phyloP scores from a whole-genome alignment of 768 basidiomycete genomes.

The Leucocoprinus leucothites region DNA sequence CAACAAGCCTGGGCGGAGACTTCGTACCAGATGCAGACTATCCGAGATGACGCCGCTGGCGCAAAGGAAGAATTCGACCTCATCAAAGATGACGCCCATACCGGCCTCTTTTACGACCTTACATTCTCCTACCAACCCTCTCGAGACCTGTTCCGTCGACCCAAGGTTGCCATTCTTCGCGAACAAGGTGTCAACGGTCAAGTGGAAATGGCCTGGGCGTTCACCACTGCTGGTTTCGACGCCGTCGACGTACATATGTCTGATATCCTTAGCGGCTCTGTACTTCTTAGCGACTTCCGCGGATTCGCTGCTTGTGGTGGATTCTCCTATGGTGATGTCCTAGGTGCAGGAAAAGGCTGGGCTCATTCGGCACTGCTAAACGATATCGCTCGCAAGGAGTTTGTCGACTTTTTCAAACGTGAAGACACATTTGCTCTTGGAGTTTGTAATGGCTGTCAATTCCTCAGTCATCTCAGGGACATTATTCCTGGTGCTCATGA shows the following conservation, averaged over 20 bases:
- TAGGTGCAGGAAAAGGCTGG: conserved; percentile 98
- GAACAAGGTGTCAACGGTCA: conserved; percentile 99
- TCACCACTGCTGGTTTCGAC: conserved; percentile 90
- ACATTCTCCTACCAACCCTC: conserved; percentile 46
- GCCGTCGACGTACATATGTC: conserved; percentile 98
- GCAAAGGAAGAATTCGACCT: conserved; percentile 82
- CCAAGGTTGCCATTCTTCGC: conserved; percentile 91
- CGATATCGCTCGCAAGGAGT: conserved; percentile 69
- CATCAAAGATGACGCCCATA: conserved; percentile 53
- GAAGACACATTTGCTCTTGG: conserved; percentile 86
- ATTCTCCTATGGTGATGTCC: conserved; percentile 97
- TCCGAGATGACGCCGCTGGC: conserved; percentile 77
- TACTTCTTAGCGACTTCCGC: conserved; percentile 66
- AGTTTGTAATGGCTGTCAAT: conserved; percentile 98
- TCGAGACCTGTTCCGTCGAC: conserved; percentile 48
- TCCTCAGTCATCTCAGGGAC: conserved; percentile 83
- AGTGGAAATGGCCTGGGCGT: conserved; percentile 98
- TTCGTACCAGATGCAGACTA: conserved; percentile 85
- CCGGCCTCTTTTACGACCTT: conserved; percentile 77
- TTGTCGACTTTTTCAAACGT: conserved; percentile 76
- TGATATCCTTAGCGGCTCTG: conserved; percentile 76
- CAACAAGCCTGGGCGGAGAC: conserved; percentile 94
- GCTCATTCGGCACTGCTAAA: conserved; percentile 93
- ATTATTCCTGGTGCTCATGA: conserved; percentile 83
- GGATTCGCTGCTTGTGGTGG: conserved; percentile 97